Evolutionary conservation across 202 grass and related monocot genomes (phyloP).

Genomic region (Panicum hallii): DNA sequence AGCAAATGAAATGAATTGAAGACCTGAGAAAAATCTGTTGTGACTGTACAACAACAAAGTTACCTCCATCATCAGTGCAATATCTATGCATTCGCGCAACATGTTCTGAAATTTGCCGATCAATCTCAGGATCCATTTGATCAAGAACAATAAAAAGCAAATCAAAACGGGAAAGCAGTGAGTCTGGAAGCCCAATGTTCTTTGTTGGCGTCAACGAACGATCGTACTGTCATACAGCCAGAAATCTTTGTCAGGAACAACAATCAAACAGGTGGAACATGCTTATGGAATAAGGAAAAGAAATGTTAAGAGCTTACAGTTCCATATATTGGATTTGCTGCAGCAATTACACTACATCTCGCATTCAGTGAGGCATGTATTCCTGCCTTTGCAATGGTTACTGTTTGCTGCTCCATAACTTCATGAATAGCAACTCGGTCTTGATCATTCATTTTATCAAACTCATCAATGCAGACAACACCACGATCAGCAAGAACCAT

Average conservation of each 20-base stretch:
- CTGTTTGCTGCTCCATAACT: constrained; percentile 99
- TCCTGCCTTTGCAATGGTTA: constrained; percentile 98
- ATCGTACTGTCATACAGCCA: constrained; percentile 72
- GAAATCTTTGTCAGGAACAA: constrained; percentile 46
- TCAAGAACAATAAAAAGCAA: constrained; percentile 98
- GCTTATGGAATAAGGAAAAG: constrained; percentile 3
- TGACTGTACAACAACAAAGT: constrained; percentile 9
- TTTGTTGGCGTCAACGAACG: constrained; percentile 97
- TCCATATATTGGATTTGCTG: constrained; percentile 99
- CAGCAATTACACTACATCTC: constrained; percentile 97
- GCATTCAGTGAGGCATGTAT: constrained; percentile 99
- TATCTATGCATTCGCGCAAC: constrained; percentile 98
- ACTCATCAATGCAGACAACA: constrained; percentile 97
- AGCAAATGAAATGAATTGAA: constrained; percentile 30
- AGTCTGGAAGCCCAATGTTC: constrained; percentile 97
- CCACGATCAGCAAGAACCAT: constrained; percentile 99
- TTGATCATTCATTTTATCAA: constrained; percentile 99
- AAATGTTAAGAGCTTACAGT: constrained; percentile 60
- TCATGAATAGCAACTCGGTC: constrained; percentile 98
- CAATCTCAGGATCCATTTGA: constrained; percentile 99
- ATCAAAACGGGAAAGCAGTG: constrained; percentile 98
- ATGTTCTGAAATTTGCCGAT: constrained; percentile 94
- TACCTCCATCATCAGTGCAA: constrained; percentile 92
- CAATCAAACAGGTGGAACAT: background rate
- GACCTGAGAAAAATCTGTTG: constrained; percentile 12